Conservation (phyloP, 768 basidiomycete genomes). For the Termitomyces sp. region DNA sequence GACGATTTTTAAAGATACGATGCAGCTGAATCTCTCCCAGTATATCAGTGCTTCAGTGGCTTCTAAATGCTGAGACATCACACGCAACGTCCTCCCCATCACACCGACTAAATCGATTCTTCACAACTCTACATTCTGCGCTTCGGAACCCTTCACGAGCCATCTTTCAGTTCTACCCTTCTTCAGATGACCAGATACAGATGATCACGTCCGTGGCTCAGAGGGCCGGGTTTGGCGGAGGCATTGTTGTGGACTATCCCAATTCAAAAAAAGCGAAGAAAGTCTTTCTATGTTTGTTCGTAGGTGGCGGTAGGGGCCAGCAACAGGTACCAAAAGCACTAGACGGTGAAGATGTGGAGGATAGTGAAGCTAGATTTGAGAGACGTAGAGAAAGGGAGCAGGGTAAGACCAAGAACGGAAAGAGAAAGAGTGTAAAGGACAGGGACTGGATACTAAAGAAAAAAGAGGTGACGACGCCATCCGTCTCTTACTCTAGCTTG, state of each 20-base stretch:
- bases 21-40: slow-evolving; percentile 32
- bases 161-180: slow-evolving; percentile 92
- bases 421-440: slow-evolving; percentile 67
- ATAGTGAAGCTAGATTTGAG: slow-evolving; percentile 66
- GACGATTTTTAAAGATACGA: background rate
- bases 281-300: slow-evolving; percentile 89
- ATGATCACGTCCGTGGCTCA: slow-evolving; percentile 91
- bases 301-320: slow-evolving; percentile 66
- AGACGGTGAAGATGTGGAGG: slow-evolving; percentile 58
- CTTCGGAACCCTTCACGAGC: slow-evolving; percentile 83
- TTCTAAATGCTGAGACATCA: slow-evolving; percentile 93
- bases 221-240: slow-evolving; percentile 94
- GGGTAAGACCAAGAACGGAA: slow-evolving; percentile 52
- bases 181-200: slow-evolving; percentile 94
- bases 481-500: background rate
- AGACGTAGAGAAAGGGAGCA: slow-evolving; percentile 66
- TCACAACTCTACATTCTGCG: slow-evolving; percentile 85
- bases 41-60: slow-evolving; percentile 98
- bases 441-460: slow-evolving; percentile 95
- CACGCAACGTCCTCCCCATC: slow-evolving; percentile 86
- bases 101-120: slow-evolving; percentile 81
- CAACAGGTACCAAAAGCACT: slow-evolving; percentile 73
- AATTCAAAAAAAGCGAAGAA: slow-evolving; percentile 95
- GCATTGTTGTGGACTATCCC: slow-evolving; percentile 94
- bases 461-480: slow-evolving; percentile 66